Base-by-base conservation (phyloP, 352 stramenopile species). In the Phytophthora hybrid region DNA sequence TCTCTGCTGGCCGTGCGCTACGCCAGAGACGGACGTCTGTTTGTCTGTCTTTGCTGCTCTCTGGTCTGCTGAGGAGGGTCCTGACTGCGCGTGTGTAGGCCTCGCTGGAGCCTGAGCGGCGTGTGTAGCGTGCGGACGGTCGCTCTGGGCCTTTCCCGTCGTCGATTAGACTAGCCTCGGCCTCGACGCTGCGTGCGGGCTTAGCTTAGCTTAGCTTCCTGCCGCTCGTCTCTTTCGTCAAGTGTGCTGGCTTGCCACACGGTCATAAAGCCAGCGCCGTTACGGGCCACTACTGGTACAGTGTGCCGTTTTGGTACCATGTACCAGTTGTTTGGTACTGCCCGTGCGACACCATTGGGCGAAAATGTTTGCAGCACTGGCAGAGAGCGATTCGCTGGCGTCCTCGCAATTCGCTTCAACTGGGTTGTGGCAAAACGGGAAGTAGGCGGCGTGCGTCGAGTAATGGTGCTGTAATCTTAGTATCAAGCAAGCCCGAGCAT, bases 191-290 rank as follows among this genome's bases (percentile, higher is more conserved):
- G 34, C 34, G 34, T 41, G 34, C 34, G 34, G 9, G 21, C 41
- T 31, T 14, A 26, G 46, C 59, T 79, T 73, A 13, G 21, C 41
- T 31, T 14, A 26, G 46, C 59, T 79, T 73, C 66, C 59, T 59
- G 37, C 59, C 54, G 71, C 59, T 77, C 54, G 73, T 79, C 73
- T 73, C 68, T 77, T 77, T 79, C 62, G 68, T 70, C 68, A 67
- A 73, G 41, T 75, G 56, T 53, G 14, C 5, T 13, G 14, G 34
- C 34, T 41, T 41, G 34, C 34, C 34, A 13, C 34, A 41, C 34
- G 9, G 47, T 11, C 29, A 73, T 69, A 39, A 63, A 79, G 72
- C 68, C 72, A 79, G 72, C 67, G 68, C 67, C 44, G 26, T 41
- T 41, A 41, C 34, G 32, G 34, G 34, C 13, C 8, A 11, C 9